Evolutionary conservation across 2,329 filamentous ascomycete species (phyloP).

Genomic region (Aureobasidium sp.): DNA sequence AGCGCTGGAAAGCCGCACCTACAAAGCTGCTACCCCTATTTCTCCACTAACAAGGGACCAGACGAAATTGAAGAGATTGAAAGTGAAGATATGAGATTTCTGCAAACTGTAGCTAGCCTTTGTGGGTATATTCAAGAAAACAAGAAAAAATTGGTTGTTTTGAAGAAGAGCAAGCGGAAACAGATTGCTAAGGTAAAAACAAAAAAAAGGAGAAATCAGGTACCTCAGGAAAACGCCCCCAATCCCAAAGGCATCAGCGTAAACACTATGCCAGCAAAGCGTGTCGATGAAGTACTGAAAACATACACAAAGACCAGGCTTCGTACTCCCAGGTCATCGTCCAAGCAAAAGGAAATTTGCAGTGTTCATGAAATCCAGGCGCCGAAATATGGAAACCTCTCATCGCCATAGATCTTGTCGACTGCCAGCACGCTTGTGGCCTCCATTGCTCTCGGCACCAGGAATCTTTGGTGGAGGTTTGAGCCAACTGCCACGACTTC

Average conservation of each 20-base stretch:
- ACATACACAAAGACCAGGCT: neutral
- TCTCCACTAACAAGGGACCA: no score
- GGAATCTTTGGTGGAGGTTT: conserved; percentile 22
- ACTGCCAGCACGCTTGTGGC: conserved; percentile 22
- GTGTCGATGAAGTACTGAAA: neutral
- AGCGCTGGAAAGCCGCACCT: no score
- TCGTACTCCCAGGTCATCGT: neutral
- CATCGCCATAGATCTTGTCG: conserved; percentile 27
- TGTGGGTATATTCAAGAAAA: neutral
- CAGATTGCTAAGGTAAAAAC: neutral
- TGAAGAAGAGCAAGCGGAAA: neutral
- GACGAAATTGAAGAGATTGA: no score
- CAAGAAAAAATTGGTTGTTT: neutral
- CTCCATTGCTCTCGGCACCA: conserved; percentile 13
- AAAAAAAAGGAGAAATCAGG: neutral
- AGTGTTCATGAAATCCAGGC: neutral
- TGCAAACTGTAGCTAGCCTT: neutral
- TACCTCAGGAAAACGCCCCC: neutral
- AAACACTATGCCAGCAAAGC: neutral
- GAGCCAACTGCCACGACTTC: conserved; percentile 16
- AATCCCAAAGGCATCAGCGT: neutral
- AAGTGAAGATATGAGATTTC: neutral
- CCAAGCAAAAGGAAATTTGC: neutral
- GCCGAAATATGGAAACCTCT: neutral
- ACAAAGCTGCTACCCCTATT: no score